phyloP scores from a whole-genome alignment of 208 protist genomes.

The Wallacemonas rigidus region DNA sequence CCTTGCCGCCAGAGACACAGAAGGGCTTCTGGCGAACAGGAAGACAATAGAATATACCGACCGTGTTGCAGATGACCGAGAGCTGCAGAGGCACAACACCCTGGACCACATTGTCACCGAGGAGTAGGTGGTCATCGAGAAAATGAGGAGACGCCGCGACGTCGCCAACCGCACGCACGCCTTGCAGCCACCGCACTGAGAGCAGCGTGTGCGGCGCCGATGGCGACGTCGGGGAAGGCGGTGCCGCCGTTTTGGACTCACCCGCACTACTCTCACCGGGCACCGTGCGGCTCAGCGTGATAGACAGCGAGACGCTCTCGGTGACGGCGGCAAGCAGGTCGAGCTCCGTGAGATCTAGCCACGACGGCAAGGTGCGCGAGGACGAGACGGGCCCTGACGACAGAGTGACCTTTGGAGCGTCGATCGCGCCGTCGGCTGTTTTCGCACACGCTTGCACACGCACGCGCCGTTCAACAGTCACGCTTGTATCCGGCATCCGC shows the following conservation, averaged over 20 bases:
- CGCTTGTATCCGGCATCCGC: too few species aligned
- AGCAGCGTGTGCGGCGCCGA: background rate
- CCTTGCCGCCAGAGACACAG: background rate
- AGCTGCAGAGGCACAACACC: background rate
- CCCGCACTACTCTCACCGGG: background rate
- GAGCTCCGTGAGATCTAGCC: slow-evolving; percentile 6
- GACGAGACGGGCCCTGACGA: too few species aligned
- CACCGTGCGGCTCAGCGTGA: background rate
- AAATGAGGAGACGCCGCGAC: background rate
- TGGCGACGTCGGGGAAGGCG: background rate
- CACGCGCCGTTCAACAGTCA: too few species aligned
- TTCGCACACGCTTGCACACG: too few species aligned
- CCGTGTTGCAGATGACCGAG: slow-evolving; percentile 26
- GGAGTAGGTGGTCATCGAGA: background rate
- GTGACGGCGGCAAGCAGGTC: background rate
- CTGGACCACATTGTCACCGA: too few species aligned
- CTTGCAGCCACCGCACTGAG: background rate
- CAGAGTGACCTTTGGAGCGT: too few species aligned
- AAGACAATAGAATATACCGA: slow-evolving; percentile 42
- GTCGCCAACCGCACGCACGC: background rate
- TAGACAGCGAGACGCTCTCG: background rate
- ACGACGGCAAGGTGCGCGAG: background rate
- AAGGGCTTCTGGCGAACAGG: slow-evolving; percentile 43
- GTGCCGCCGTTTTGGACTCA: too few species aligned
- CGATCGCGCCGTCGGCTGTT: too few species aligned